Conservation (phyloP, 164 flowering plant species). For the Magnolia changhungtana region DNA sequence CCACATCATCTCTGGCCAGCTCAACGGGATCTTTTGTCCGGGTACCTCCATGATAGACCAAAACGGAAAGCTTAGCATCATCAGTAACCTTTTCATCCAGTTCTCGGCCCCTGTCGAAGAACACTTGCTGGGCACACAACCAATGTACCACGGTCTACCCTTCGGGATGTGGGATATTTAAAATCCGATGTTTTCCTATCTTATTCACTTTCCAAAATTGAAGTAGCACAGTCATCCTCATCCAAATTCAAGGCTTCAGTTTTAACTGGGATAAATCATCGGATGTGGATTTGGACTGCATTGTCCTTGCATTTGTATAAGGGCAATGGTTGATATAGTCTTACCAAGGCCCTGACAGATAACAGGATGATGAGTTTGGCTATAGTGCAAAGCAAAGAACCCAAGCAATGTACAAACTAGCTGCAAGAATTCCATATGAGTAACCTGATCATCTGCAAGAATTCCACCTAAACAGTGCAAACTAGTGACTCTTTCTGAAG, state of each 20-base stretch:
- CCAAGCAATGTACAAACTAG: not conserved
- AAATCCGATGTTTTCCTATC: too few relatives aligned
- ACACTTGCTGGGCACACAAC: slow-evolving; percentile 97
- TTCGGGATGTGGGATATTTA: too few relatives aligned
- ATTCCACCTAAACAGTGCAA: slow-evolving; percentile 82
- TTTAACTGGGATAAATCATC: too few relatives aligned
- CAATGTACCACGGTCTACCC: slow-evolving; percentile 89
- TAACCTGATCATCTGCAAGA: slow-evolving; percentile 98
- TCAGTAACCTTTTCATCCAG: slow-evolving; percentile 72
- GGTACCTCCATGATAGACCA: slow-evolving; percentile 82
- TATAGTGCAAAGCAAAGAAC: not conserved
- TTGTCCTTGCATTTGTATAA: too few relatives aligned
- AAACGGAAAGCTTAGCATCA: slow-evolving; percentile 57
- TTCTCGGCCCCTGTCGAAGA: slow-evolving; percentile 91
- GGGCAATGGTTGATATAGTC: slow-evolving; percentile 87
- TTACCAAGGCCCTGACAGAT: slow-evolving; percentile 89
- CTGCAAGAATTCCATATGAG: not conserved
- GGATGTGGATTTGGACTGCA: too few relatives aligned
- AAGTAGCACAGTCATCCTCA: too few relatives aligned
- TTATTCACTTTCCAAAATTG: too few relatives aligned
- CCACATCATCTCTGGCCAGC: slow-evolving; percentile 88
- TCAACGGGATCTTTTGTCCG: too few relatives aligned
- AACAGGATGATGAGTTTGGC: slow-evolving; percentile 8
- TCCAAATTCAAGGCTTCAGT: slow-evolving; percentile 47
- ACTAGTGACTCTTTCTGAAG: slow-evolving; percentile 73